Evolutionary conservation across 495 filamentous ascomycete species (phyloP).

Genomic region (Podospora sp.): DNA sequence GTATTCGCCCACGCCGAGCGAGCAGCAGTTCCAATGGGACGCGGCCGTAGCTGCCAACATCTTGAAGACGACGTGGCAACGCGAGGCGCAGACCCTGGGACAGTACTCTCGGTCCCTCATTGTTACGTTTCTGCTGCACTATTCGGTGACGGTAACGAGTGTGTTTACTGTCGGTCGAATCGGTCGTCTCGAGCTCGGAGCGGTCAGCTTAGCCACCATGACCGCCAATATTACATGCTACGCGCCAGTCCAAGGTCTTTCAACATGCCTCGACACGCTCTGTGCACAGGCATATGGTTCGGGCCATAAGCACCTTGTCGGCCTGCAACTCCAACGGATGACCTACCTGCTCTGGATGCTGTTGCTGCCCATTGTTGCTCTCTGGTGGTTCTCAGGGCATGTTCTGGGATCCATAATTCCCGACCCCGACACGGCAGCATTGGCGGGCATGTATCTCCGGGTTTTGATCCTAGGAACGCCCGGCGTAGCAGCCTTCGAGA

Average conservation of each 20-base stretch:
- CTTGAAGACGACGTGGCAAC: constrained; percentile 82
- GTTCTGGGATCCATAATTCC: constrained; percentile 63
- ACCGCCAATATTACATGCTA: constrained; percentile 75
- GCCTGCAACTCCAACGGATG: constrained; percentile 73
- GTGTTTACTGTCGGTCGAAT: constrained; percentile 69
- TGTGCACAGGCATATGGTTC: constrained; percentile 76
- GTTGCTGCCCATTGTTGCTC: constrained; percentile 61
- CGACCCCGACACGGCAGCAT: constrained; percentile 59
- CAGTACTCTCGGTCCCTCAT: constrained; percentile 63
- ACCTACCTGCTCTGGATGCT: constrained; percentile 64
- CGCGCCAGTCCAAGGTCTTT: constrained; percentile 69
- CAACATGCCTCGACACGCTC: constrained; percentile 71
- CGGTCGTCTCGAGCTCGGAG: constrained; percentile 63
- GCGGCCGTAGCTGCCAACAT: constrained; percentile 70
- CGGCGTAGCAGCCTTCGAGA: constrained; percentile 69
- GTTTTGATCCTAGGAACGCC: constrained; percentile 66
- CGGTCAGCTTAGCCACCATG: constrained; percentile 69
- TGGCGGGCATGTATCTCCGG: constrained; percentile 69
- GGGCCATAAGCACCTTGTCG: constrained; percentile 67
- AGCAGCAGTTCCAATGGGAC: constrained; percentile 61
- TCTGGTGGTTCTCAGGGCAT: constrained; percentile 60
- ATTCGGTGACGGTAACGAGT: constrained; percentile 68
- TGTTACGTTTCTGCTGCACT: constrained; percentile 73
- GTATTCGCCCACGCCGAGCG: constrained; percentile 31
- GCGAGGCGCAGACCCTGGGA: constrained; percentile 68